A percentile compares a stretch with the other conserved stretches of the same genome.
Evolutionary conservation across 805 yeast species (phyloP).

Genomic region (Barnettozyma populi): DNA sequence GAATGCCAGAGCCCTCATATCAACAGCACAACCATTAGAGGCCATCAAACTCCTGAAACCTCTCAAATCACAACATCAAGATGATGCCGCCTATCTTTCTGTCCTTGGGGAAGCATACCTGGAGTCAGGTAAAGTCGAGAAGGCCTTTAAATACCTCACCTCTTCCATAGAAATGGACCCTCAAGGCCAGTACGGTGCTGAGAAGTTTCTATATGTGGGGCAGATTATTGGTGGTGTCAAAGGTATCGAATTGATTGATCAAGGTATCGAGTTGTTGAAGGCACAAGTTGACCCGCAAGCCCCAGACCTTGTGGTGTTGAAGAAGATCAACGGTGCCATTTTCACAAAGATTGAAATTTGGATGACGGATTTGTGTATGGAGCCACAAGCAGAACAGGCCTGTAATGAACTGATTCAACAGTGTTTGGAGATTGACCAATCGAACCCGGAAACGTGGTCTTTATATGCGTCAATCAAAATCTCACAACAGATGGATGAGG

Average conservation of each 20-base stretch:
- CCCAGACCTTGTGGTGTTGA: slow-evolving; percentile 29
- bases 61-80: slow-evolving; percentile 28
- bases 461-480: slow-evolving; percentile 82
- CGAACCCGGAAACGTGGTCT: slow-evolving; percentile 71
- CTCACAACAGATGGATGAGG: slow-evolving; percentile 71
- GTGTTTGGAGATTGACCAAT: slow-evolving; percentile 54
- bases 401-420: slow-evolving; percentile 69
- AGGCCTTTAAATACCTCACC: slow-evolving; percentile 60
- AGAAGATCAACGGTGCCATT: slow-evolving; percentile 68
- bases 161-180: slow-evolving; percentile 67
- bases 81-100: slow-evolving; percentile 44
- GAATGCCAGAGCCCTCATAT: slow-evolving; percentile 6
- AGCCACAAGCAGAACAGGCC: slow-evolving; percentile 72
- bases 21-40: slow-evolving; percentile 19
- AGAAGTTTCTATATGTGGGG: slow-evolving; percentile 84
- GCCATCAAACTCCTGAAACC: slow-evolving; percentile 33
- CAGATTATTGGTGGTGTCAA: slow-evolving; percentile 81
- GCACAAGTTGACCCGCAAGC: slow-evolving; percentile 29
- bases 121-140: slow-evolving; percentile 75
- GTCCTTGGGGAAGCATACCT: slow-evolving; percentile 70
- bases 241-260: slow-evolving; percentile 58
- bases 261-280: slow-evolving; percentile 54
- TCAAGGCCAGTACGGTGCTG: slow-evolving; percentile 58
- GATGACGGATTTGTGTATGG: slow-evolving; percentile 98
- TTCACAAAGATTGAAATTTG: slow-evolving; percentile 88